Evolutionary conservation across 176 grass and related monocot genomes (phyloP), one percentile per base, ranked within the genome.

Genomic region (Zoysia pacifica): DNA sequence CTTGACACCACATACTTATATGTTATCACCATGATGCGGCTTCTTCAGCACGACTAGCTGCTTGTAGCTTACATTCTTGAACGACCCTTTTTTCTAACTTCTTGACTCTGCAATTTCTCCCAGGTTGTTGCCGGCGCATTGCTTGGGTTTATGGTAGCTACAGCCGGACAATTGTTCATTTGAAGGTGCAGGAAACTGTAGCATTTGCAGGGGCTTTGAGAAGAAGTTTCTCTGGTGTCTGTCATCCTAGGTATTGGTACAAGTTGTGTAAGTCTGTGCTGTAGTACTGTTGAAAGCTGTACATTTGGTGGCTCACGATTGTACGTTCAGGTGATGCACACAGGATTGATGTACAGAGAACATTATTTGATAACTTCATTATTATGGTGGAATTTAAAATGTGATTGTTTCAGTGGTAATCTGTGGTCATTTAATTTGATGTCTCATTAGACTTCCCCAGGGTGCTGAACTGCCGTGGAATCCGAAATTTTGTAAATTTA

Each of bases 81-180:
- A 13, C 55, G 67, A 20, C 14, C 12, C 49, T 46, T 74, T 60
- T 66, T 40, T 15, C 77, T 86, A 69, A 85, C n/a, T 88, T 62
- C 19, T 68, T 77, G 5, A 12, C 20, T 43, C 28, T 72, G 38
- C 51, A 82, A 84, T 74, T 88, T 60, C 10, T 83, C n/a, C 40
- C 84, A 92, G 89, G 93, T 94, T 48, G 48, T 84, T 53, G 93
- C 87, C 5, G 93, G 93, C 2, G 89, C 65, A 8, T 52, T 91
- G 77, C 87, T 94, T 49, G 93, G 93, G 60, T 84, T 75, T 83
- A 73, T 76, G 46, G 83, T 94, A 72, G 84, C 89, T 82, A 76
- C 75, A 70, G 51, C 83, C 67, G 89, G 77, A 61, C 78, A 92
- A 48, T 82, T 92, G 67, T 62, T 90, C 9, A 18, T 79, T 55